These are phyloP conservation scores for Sporisorium exsertum DNA, from an alignment of 1,284 basidiomycete species.

Conservation along the genomic window DNA sequence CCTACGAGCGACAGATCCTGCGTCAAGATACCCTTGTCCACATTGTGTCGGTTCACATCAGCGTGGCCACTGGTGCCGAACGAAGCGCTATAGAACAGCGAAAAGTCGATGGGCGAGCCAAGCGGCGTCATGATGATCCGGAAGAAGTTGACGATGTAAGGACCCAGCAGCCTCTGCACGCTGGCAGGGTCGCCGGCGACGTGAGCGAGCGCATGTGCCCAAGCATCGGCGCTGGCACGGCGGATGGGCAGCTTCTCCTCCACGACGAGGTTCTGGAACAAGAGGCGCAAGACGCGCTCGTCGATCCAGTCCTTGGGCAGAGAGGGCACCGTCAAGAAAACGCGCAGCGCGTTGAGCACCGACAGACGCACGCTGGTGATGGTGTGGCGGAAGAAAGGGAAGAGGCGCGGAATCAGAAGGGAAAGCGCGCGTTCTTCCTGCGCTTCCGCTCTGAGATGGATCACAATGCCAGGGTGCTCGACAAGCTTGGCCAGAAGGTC, in stretches of 20 bases:
- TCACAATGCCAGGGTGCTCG: slow-evolving; percentile 77
- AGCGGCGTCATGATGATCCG: slow-evolving; percentile 89
- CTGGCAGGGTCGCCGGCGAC: slow-evolving; percentile 35
- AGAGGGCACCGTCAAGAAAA: slow-evolving; percentile 83
- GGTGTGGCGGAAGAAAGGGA: slow-evolving; percentile 97
- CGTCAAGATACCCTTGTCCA: slow-evolving; percentile 93
- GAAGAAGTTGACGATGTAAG: slow-evolving; percentile 71
- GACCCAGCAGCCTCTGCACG: slow-evolving; percentile 48
- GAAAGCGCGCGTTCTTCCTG: slow-evolving; percentile 72
- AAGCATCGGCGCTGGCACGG: slow-evolving; percentile 80
- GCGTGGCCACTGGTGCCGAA: slow-evolving; percentile 26
- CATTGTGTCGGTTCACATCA: slow-evolving; percentile 76
- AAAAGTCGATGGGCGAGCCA: slow-evolving; percentile 81
- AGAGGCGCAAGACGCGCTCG: slow-evolving; percentile 80
- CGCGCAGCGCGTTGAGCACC: slow-evolving; percentile 88
- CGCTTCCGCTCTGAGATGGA: slow-evolving; percentile 73
- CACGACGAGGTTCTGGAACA: slow-evolving; percentile 94
- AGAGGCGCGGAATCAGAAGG: slow-evolving; percentile 85
- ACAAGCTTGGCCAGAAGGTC: slow-evolving; percentile 74
- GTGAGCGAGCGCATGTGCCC: slow-evolving; percentile 77
- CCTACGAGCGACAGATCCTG: slow-evolving; percentile 90
- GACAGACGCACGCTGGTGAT: slow-evolving; percentile 92
- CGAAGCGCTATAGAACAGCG: slow-evolving; percentile 76
- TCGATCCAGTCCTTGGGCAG: slow-evolving; percentile 87
- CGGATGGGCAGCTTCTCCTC: slow-evolving; percentile 91